Evolutionary conservation across 2,329 filamentous ascomycete species (phyloP), one percentile per base, ranked within the genome.

Genomic region (Talaromyces pinophilus): DNA sequence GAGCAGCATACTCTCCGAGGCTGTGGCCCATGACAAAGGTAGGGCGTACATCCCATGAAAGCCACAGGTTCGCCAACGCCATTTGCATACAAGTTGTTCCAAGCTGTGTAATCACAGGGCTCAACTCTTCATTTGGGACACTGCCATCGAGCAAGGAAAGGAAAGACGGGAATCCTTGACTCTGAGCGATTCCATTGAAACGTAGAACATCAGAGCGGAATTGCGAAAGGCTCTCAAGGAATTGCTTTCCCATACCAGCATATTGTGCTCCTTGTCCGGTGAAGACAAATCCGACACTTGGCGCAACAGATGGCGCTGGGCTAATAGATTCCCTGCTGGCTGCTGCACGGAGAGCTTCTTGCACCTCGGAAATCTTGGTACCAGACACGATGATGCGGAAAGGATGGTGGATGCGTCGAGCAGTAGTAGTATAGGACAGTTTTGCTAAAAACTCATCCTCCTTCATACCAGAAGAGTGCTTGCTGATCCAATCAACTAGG

Each of bases 391-490:
- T 72, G 5, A 75, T 71, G 17, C 81, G 75, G 69, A 76, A 75
- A 46, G 69, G 72, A 68, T 84, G 80, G 62, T 84, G 82, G 8
- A 77, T 73, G 1, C 82, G 79, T 40, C 83, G 76, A 15, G 90
- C 90, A 4, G 88, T 91, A 0, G 87, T 88, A 0, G 87, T 89
- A 76, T 91, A 92, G 0, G 88, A 85, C 1, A 92, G 77, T 67
- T 86, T 81, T 1, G 84, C 80, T 15, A 90, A 73, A 0, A 85
- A 83, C 30, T 61, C 60, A 13, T 42, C 19, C 17, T 63, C 65
- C 0, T 75, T 65, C 1, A 82, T 82, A 5, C 71, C 68, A n/a
- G 72, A 69, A 67, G 66, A 68, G 69, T 65, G 77, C 74, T 83
- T 77, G 4, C 82, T 81, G 65, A 90, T 80, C 76, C 82, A 87